Base-by-base conservation (phyloP, 1,139 yeast species). In the Schwanniomyces etchellsii region DNA sequence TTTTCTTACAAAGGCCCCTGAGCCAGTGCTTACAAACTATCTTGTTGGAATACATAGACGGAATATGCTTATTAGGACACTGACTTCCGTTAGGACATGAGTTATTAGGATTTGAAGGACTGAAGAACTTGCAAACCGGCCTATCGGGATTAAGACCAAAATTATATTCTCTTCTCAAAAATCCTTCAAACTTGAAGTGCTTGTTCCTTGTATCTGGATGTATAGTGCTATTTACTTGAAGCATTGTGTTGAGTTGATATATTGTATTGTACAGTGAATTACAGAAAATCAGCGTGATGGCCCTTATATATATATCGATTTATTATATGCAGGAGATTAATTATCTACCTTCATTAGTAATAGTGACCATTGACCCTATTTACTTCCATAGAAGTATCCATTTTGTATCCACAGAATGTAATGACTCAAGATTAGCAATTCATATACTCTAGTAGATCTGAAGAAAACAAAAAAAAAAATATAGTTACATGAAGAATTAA, bases 21-120 rank as follows among this genome's bases (percentile, higher is more conserved):
- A 93, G 74, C 99, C 99, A 91, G 64, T 91, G 97, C 68, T 93
- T 91, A 55, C 98, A 91, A 12, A 91, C 98, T 33, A 67, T 65
- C 60, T 88, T 89, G 56, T 88, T 86, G 43, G 75, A 74, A 56
- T 81, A 86, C 58, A 80, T 78, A 25, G 93, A 78, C 14, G 85
- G 70, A 1, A 86, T 86, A 59, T 91, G 97, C 49, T 88, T 84
- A 57, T 85, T 80, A 16, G 94, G 93, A 52, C 98, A 91, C 33
- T 73, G 70, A 25, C 70, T 67, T 4, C 96, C 96, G 37, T 81
- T 68, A 3, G 96, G 96, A 55, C 98, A 91, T 21, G 80, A 75
- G n/a, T n/a, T n/a, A 28, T 39, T 40, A 2, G 84, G 77, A 15
- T 55, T 55, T 31, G 74, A 77, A 20, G 75, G 67, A 50, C 70